Evolutionary conservation across 305 asterid species (phyloP), one percentile per base, ranked within the genome.

Genomic region (Nicotiana rustica): DNA sequence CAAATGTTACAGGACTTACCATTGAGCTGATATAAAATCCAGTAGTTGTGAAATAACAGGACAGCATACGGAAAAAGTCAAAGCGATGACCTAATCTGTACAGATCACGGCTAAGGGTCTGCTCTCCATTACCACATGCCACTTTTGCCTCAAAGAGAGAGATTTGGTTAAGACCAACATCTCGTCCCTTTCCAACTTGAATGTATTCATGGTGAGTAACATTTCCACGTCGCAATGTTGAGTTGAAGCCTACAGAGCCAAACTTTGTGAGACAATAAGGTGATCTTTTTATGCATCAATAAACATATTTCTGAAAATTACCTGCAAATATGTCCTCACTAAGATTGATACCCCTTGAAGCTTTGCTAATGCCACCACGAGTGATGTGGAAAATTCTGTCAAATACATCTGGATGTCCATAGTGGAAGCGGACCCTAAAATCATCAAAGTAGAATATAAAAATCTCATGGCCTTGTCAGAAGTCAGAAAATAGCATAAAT

Each of bases 101-200:
- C 85, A 96, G 83, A 86, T 96, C 99, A 83, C 99, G 98, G 90
- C 98, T 95, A 80, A 96, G 96, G 8, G 93, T 90, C 95, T 96
- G 99, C 89, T 95, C 99, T 85, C 98, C 99, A 82, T 96, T 96
- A 83, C 99, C 99, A 84, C 99, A 96, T 33, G 99, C 98, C 84
- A 96, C 99, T 92, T 96, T 96, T 77, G 99, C 98, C 88, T 96
- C 99, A 87, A 96, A 96, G 85, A 95, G 98, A 77, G 98, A 95
- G 83, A 96, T 96, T 87, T 96, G 99, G 90, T 96, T 96, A 77
- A 96, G 95, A 82, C 99, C 99, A 86, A 96, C 99, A 90, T 95
- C 98, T 85, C 99, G 88, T 33, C 98, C 99, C 90, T 95, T 96
- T 83, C 99, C 99, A 77, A 95, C 98, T 89, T 96, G 99, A 86